Base-by-base conservation (phyloP, 192 early-diverging fungal genomes). In the Spinellus fusiger region DNA sequence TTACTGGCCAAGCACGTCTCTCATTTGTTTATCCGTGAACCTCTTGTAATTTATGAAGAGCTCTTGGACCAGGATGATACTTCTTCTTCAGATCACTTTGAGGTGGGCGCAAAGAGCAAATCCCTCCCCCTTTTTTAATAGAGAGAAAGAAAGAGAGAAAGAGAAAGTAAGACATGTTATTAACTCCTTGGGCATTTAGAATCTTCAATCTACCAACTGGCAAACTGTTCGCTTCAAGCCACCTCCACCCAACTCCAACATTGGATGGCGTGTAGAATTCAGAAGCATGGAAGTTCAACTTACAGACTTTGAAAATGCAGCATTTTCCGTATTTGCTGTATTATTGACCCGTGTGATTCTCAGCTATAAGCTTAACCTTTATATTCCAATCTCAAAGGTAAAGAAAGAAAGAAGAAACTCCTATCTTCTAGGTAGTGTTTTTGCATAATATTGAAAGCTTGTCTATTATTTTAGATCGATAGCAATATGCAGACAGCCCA, bases 131-230 rank as follows among this genome's bases (percentile, higher is more conserved):
- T n/a, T n/a, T n/a, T 16, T 8, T 20, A 0, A 44, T 26, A 46
- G n/a, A 58, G 4, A 65, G 4, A 62, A 9, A 9, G 13, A n/a
- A n/a, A n/a, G n/a, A n/a, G n/a, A n/a, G n/a, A 58, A 8, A 65
- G 4, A 62, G 5, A 9, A 37, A n/a, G n/a, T n/a, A n/a, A n/a
- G n/a, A n/a, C n/a, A n/a, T n/a, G n/a, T n/a, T n/a, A n/a, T n/a
- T n/a, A n/a, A 37, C 13, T 5, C 35, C 13, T 37, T 34, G 2
- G 0, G 16, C 29, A 10, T 10, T 10, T 54, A 83, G 75, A 99
- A 99, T 73, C 83, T 99, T 35, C 96, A 99, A 79, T 92, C 89
- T n/a, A 99, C 96, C 46, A 99, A 99, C 75, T 99, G 96, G 96
- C 96, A 99, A 77, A 95, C 93, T 15, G 89, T 96, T 85, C 87